These are phyloP conservation scores for Hypoxylon sp. DNA, from an alignment of 2,329 filamentous ascomycete genomes.

Conservation along the genomic window DNA sequence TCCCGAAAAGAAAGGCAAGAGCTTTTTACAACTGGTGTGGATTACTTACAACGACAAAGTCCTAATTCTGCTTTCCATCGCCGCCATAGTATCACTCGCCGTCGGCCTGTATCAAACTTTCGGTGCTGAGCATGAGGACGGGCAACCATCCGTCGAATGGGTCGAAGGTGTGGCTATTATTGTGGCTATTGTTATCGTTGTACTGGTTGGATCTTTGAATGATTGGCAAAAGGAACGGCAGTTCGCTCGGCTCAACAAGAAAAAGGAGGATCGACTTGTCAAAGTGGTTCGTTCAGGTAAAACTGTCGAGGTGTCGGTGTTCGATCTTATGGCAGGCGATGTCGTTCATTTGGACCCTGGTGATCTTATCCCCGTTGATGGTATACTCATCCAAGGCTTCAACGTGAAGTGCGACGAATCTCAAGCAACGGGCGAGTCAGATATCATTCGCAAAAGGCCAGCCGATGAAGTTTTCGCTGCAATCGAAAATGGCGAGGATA, in stretches of 20 bases:
- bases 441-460: conserved; percentile 77
- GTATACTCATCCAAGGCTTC: conserved; percentile 79
- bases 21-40: conserved; percentile 80
- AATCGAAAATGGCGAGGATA: conserved; percentile 74
- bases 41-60: conserved; percentile 90
- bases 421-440: conserved; percentile 84
- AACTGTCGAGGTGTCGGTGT: conserved; percentile 77
- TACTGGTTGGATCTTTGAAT: conserved; percentile 81
- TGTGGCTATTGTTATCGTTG: conserved; percentile 83
- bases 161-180: conserved; percentile 87
- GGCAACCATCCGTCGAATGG: conserved; percentile 77
- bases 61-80: conserved; percentile 77
- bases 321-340: conserved; percentile 78
- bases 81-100: conserved; percentile 79
- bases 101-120: conserved; percentile 84
- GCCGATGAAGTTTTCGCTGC: conserved; percentile 78
- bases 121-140: conserved; percentile 67
- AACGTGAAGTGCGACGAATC: conserved; percentile 84
- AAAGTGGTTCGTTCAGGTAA: conserved; percentile 80
- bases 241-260: conserved; percentile 83
- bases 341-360: conserved; percentile 81
- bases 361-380: conserved; percentile 81
- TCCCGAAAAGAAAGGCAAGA: conserved; percentile 82
- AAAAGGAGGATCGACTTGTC: conserved; percentile 81
- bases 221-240: conserved; percentile 87